These are phyloP conservation scores for Populus nigra DNA, from an alignment of 345 rosid genomes.

Conservation along the genomic window DNA sequence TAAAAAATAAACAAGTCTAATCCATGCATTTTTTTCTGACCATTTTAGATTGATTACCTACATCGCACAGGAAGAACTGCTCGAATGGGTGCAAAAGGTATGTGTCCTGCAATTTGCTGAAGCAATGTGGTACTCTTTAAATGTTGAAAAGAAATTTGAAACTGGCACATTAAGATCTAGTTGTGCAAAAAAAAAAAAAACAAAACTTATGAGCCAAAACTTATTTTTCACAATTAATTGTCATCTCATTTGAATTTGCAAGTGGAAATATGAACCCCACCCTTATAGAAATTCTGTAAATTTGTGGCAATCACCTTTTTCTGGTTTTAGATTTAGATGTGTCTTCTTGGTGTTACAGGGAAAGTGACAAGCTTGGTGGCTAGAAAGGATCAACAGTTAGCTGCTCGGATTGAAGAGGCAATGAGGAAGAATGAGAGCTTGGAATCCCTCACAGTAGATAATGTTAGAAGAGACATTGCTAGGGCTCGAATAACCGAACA, in stretches of 20 bases:
- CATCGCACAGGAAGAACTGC: conserved; percentile 98
- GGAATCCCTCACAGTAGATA: conserved; percentile 62
- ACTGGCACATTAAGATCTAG: not conserved
- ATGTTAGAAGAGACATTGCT: conserved; percentile 63
- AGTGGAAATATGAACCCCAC: not conserved
- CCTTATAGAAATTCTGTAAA: not conserved
- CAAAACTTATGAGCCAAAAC: not conserved
- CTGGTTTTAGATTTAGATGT: not conserved
- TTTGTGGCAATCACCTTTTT: not conserved
- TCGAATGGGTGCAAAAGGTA: conserved; percentile 98
- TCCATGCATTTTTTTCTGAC: conserved; percentile 9
- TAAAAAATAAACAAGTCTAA: not conserved
- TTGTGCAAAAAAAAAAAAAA: not conserved
- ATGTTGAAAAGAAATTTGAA: not conserved
- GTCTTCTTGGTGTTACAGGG: conserved; percentile 42
- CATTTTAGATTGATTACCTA: conserved; percentile 80
- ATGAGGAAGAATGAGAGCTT: conserved; percentile 80
- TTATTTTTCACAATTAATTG: not conserved
- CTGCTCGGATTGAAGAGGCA: conserved; percentile 71
- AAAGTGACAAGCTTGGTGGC: conserved; percentile 88
- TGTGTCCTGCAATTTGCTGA: conserved; percentile 4
- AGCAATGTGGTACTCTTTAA: not conserved
- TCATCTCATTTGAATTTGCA: not conserved
- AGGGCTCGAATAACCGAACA: conserved; percentile 61
- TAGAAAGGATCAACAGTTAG: conserved; percentile 52